phyloP scores from a whole-genome alignment of 2,329 filamentous ascomycete species.

The Metarhizium guizhouense region DNA sequence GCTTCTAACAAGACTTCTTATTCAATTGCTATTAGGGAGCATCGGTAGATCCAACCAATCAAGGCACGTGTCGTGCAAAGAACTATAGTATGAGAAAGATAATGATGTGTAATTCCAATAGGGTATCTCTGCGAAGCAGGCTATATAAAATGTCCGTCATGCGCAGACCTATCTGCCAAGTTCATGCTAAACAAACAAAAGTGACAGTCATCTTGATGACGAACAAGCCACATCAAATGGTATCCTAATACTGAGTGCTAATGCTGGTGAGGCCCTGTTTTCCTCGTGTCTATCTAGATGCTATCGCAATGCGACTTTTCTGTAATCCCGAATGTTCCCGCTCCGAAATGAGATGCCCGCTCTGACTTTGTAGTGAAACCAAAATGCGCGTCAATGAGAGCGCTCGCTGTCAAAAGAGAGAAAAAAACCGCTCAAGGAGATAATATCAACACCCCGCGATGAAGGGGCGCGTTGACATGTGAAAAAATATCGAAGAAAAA shows the following conservation, averaged over 20 bases:
- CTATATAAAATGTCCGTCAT: conserved; percentile 2
- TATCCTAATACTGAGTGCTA: conserved; percentile 2
- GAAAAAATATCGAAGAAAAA: not conserved
- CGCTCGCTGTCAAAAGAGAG: not conserved
- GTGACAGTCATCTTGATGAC: not conserved
- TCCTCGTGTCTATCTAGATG: not conserved
- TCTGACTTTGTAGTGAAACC: not conserved
- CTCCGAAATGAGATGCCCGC: not conserved
- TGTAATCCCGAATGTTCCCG: not conserved
- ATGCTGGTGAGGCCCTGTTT: not conserved
- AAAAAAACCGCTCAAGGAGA: not conserved
- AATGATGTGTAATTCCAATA: not conserved
- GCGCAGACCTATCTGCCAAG: conserved; percentile 2
- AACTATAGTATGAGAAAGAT: not conserved
- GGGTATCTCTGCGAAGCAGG: conserved; percentile 2
- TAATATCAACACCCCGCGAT: not conserved
- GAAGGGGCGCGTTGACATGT: not conserved
- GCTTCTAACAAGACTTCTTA: too few species aligned
- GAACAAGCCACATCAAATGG: conserved; percentile 6
- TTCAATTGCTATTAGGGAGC: too few species aligned
- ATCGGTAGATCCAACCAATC: not conserved
- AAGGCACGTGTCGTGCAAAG: not conserved
- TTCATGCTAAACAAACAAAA: not conserved
- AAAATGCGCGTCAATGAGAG: not conserved
- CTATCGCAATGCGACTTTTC: not conserved